Conservation (phyloP, 106 monocot genomes). For the Xerophyta viscosa region DNA sequence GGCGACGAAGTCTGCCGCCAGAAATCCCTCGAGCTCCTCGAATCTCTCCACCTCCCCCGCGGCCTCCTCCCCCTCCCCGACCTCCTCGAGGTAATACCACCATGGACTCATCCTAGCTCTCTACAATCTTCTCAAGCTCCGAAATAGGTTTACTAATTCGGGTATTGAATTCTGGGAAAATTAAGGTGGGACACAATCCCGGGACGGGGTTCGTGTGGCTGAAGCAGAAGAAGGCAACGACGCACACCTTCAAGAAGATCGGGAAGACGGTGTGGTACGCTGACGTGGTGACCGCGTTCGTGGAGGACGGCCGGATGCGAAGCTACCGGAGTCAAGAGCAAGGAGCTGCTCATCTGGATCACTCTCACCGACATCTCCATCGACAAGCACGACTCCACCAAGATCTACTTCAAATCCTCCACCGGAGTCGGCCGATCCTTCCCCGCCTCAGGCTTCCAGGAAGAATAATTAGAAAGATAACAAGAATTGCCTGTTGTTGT, state of each 20-base stretch:
- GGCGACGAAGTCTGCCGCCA: constrained; percentile 9
- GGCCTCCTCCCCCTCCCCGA: constrained; percentile 4
- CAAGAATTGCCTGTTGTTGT: neutral
- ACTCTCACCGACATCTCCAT: constrained; percentile 23
- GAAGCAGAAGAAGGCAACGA: constrained; percentile 10
- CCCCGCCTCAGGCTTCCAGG: constrained; percentile 33
- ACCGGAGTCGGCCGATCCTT: constrained; percentile 23
- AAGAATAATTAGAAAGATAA: neutral
- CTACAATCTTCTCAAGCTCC: neutral
- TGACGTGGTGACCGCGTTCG: constrained; percentile 42
- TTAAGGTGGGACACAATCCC: constrained; percentile 12
- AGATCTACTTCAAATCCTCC: constrained; percentile 28
- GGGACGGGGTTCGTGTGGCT: constrained; percentile 12
- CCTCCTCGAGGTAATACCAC: neutral
- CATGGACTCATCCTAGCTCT: neutral
- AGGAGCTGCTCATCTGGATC: constrained; percentile 41
- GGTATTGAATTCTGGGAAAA: too few relatives aligned
- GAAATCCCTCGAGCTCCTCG: constrained; percentile 14
- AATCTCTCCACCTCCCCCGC: constrained; percentile 9
- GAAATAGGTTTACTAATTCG: too few relatives aligned
- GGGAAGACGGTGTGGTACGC: constrained; percentile 36
- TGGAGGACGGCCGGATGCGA: constrained; percentile 34
- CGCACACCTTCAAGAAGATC: constrained; percentile 34
- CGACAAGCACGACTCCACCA: constrained; percentile 10
- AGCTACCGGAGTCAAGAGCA: constrained; percentile 30